Percentiles rank a stretch among this genome's conserved stretches.
Evolutionary conservation across 2,329 filamentous ascomycete species (phyloP).

Genomic region (Beauveria sp.): DNA sequence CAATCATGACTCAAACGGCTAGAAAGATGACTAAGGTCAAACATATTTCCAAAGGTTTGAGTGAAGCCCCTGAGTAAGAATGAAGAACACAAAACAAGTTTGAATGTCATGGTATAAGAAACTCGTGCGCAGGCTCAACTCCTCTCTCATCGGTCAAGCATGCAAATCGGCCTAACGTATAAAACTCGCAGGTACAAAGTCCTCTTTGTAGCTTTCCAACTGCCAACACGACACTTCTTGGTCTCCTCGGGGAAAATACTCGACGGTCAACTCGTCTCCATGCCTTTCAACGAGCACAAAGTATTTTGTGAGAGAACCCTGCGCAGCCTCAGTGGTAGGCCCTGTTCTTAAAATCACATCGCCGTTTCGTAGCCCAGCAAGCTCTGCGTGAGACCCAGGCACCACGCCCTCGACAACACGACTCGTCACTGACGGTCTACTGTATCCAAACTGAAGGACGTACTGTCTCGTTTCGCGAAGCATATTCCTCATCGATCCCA

Average conservation of each 20-base stretch:
- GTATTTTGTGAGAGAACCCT: neutral
- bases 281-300: constrained; percentile 3
- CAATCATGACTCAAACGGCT: too few relatives aligned
- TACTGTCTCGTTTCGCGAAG: constrained; percentile 9
- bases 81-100: too few relatives aligned
- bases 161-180: neutral
- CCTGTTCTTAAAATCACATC: neutral
- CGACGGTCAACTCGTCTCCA: neutral
- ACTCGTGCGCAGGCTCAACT: neutral
- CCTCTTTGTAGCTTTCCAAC: constrained; percentile 11
- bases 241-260: constrained; percentile 3
- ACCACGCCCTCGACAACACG: constrained; percentile 1
- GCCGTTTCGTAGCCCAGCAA: constrained; percentile 7
- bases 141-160: too few relatives aligned
- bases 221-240: constrained; percentile 6
- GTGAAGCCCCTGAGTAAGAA: too few relatives aligned
- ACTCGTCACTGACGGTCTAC: neutral
- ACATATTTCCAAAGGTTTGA: too few relatives aligned
- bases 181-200: constrained; percentile 7
- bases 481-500: constrained; percentile 7
- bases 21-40: too few relatives aligned
- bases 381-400: constrained; percentile 1
- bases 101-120: neutral
- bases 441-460: constrained; percentile 2
- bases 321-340: neutral